Evolutionary conservation across 768 basidiomycete genomes (phyloP).

Genomic region (Leccinum rimulosum): DNA sequence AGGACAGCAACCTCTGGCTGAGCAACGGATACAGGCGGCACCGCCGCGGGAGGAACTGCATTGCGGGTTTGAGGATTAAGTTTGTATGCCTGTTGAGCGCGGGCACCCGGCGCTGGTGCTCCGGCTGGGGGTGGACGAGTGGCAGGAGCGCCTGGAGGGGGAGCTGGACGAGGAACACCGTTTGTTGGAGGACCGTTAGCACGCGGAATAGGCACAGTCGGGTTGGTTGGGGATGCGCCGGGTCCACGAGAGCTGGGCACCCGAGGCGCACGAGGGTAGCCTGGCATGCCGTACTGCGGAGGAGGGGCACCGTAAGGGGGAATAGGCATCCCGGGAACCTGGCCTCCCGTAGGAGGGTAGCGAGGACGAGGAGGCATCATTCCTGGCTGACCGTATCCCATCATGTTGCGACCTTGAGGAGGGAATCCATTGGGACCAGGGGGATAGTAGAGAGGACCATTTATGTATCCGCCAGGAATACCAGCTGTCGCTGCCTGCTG

Average conservation of each 20-base stretch:
- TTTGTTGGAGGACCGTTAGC: constrained; percentile 57
- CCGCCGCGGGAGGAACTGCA: constrained; percentile 31
- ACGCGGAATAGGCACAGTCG: constrained; percentile 63
- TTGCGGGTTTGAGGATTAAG: constrained; percentile 38
- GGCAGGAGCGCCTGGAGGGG: constrained; percentile 41
- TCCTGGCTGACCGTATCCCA: constrained; percentile 79
- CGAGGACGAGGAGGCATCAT: constrained; percentile 89
- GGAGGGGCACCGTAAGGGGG: constrained; percentile 72
- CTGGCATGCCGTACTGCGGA: constrained; percentile 73
- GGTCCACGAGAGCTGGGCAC: constrained; percentile 66
- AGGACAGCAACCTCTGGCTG: constrained; percentile 53
- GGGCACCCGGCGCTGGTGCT: constrained; percentile 43
- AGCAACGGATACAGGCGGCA: constrained; percentile 39
- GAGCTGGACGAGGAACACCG: constrained; percentile 50
- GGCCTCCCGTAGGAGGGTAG: constrained; percentile 67
- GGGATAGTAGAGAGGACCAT: constrained; percentile 67
- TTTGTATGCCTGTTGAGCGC: constrained; percentile 32
- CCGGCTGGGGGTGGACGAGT: constrained; percentile 42
- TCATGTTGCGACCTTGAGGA: constrained; percentile 66
- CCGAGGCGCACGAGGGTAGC: constrained; percentile 61
- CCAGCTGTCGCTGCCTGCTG: constrained; percentile 89
- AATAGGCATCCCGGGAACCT: constrained; percentile 75
- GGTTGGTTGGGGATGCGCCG: constrained; percentile 65
- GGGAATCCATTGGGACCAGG: constrained; percentile 75
- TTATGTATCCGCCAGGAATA: constrained; percentile 56